These are phyloP conservation scores for Knufia fluminis DNA, from an alignment of 2,329 filamentous ascomycete species.

Conservation along the genomic window DNA sequence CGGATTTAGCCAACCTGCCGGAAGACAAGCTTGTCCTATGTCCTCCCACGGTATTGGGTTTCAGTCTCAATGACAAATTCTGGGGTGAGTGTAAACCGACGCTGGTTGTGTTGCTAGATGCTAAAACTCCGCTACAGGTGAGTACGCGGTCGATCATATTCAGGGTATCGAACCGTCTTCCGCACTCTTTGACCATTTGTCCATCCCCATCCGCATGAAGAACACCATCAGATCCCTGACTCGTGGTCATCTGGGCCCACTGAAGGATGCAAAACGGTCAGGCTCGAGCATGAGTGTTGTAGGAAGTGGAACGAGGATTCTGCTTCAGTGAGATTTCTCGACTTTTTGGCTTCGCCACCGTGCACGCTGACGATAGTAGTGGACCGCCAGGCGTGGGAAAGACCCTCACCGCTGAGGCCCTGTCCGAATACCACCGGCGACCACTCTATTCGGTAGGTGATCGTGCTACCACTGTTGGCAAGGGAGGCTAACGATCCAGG, in stretches of 20 bases:
- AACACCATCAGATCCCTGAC: slow-evolving; percentile 19
- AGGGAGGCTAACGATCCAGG: too few relatives aligned
- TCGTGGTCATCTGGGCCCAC: slow-evolving; percentile 11
- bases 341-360: background rate
- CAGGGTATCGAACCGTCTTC: slow-evolving; percentile 18
- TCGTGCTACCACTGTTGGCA: too few relatives aligned
- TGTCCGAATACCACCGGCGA: too few relatives aligned
- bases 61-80: slow-evolving; percentile 15
- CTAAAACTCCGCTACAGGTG: slow-evolving; percentile 12
- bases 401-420: slow-evolving; percentile 53
- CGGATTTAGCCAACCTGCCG: background rate
- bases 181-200: slow-evolving; percentile 18
- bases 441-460: too few relatives aligned
- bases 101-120: background rate
- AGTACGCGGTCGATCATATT: slow-evolving; percentile 21
- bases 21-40: slow-evolving; percentile 21
- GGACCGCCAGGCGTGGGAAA: slow-evolving; percentile 41
- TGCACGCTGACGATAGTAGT: background rate
- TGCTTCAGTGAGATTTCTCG: slow-evolving; percentile 2
- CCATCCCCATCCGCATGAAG: slow-evolving; percentile 22
- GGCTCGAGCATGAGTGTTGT: slow-evolving; percentile 4
- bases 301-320: slow-evolving; percentile 3
- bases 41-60: slow-evolving; percentile 19
- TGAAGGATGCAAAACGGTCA: slow-evolving; percentile 6
- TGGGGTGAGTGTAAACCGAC: slow-evolving; percentile 16